Evolutionary conservation across 768 basidiomycete species (phyloP).

Genomic region (Hirschioporus abietinus): DNA sequence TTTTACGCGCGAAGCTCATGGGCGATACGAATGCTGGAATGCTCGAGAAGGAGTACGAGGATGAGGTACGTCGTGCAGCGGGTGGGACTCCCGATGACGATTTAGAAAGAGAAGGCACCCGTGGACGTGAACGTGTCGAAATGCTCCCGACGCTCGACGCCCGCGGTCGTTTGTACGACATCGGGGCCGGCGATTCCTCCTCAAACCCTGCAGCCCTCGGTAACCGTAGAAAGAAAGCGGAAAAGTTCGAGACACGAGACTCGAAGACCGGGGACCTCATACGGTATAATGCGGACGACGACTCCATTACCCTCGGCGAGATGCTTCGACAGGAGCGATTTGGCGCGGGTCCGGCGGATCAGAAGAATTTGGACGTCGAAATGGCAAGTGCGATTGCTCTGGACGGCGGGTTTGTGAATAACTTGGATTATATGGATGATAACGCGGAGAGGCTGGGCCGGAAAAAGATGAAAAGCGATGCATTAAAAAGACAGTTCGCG

Average conservation of each 20-base stretch:
- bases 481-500: constrained; percentile 95
- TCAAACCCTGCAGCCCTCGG: constrained; percentile 40
- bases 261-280: constrained; percentile 85
- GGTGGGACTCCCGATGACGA: constrained; percentile 34
- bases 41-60: constrained; percentile 84
- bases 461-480: constrained; percentile 94
- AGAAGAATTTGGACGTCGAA: constrained; percentile 87
- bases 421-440: constrained; percentile 94
- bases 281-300: constrained; percentile 88
- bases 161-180: constrained; percentile 82
- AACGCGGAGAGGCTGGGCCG: constrained; percentile 90
- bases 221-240: constrained; percentile 76
- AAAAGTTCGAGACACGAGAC: constrained; percentile 86
- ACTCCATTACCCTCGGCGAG: constrained; percentile 79
- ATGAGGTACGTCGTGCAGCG: constrained; percentile 47
- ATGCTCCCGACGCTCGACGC: constrained; percentile 88
- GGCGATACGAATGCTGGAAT: constrained; percentile 67
- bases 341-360: constrained; percentile 82
- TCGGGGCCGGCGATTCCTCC: constrained; percentile 74
- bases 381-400: constrained; percentile 84
- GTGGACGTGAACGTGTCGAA: constrained; percentile 40
- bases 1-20: constrained; percentile 87
- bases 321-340: constrained; percentile 92
- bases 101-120: constrained; percentile 33
- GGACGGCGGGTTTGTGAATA: constrained; percentile 85